phyloP scores from a whole-genome alignment of 2,329 filamentous ascomycete genomes.

The Macrophomina pseudophaseolina region DNA sequence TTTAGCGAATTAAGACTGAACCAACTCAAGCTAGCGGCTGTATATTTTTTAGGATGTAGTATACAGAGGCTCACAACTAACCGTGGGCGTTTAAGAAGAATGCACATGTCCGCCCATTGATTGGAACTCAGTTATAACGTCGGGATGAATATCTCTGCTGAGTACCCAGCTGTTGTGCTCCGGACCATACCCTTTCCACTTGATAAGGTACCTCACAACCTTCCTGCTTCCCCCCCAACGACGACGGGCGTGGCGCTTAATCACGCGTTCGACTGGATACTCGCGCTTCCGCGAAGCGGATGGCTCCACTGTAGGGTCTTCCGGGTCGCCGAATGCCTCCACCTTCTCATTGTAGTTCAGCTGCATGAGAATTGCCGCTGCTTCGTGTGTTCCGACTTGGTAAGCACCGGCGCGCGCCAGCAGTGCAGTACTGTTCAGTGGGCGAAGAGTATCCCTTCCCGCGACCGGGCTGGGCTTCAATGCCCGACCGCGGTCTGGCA shows the following conservation, averaged over 20 bases:
- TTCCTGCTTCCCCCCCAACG: not conserved
- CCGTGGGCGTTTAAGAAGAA: too few relatives aligned
- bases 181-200: slow-evolving; percentile 3
- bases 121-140: not conserved
- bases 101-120: too few relatives aligned
- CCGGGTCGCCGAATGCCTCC: not conserved
- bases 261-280: not conserved
- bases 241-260: not conserved
- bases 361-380: not conserved
- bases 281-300: not conserved
- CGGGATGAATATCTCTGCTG: not conserved
- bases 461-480: not conserved
- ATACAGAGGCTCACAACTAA: too few relatives aligned
- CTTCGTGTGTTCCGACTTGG: not conserved
- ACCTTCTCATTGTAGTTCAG: not conserved
- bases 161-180: slow-evolving; percentile 4
- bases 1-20: too few relatives aligned
- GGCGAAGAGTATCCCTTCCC: not conserved
- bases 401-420: not conserved
- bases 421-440: not conserved
- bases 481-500: not conserved
- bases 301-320: not conserved
- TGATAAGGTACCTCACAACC: not conserved
- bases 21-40: too few relatives aligned
- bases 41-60: too few relatives aligned